Conservation (phyloP, 2,329 filamentous ascomycete species). For the Corniculantispora saksenae region DNA sequence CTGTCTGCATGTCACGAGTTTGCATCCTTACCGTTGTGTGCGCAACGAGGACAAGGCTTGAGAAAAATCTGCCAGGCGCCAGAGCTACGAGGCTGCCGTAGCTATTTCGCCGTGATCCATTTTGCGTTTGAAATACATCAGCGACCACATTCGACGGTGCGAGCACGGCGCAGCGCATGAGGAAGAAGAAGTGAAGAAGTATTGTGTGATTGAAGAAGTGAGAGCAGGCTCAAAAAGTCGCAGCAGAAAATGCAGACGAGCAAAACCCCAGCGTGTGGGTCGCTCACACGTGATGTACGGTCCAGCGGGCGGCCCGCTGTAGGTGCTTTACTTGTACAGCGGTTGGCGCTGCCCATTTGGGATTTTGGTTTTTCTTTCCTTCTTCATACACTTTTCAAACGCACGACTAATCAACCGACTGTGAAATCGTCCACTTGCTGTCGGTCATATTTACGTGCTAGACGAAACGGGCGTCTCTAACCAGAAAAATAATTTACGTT, state of each 20-base stretch:
- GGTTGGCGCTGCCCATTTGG: not conserved
- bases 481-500: slow-evolving; percentile 14
- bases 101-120: not conserved
- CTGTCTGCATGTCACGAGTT: slow-evolving; percentile 2
- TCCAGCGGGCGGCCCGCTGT: not conserved
- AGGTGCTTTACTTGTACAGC: not conserved
- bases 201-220: not conserved
- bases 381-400: slow-evolving; percentile 46
- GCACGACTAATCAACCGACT: slow-evolving; percentile 65
- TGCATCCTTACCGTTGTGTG: slow-evolving; percentile 10
- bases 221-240: not conserved
- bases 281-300: slow-evolving; percentile 30
- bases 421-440: slow-evolving; percentile 49
- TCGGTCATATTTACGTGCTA: slow-evolving; percentile 65
- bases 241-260: slow-evolving; percentile 8
- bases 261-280: slow-evolving; percentile 12
- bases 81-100: not conserved
- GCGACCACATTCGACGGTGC: not conserved
- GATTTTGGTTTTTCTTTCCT: slow-evolving; percentile 25
- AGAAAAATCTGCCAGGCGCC: not conserved
- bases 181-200: not conserved
- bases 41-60: not conserved
- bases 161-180: not conserved
- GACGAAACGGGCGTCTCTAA: slow-evolving; percentile 40
- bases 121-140: not conserved